These are phyloP conservation scores for Xylaria hypoxylon DNA, from an alignment of 2,329 filamentous ascomycete species.

Conservation along the genomic window DNA sequence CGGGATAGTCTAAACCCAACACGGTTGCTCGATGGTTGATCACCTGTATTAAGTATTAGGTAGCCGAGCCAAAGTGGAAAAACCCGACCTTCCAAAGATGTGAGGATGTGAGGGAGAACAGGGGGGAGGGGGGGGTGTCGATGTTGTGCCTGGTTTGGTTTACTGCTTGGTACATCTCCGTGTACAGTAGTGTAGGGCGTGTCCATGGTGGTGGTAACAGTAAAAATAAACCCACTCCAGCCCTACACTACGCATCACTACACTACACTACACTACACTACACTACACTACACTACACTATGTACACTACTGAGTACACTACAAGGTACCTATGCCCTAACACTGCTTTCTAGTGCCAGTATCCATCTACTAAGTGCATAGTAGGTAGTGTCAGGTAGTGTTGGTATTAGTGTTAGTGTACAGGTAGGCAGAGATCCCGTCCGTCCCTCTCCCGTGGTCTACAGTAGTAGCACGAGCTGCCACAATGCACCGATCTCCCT, in stretches of 20 bases:
- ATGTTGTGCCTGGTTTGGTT: constrained; percentile 31
- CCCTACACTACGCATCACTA: constrained; percentile 31
- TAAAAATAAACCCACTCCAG: constrained; percentile 30
- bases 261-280: background rate
- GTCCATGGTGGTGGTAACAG: background rate
- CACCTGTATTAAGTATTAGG: constrained; percentile 1
- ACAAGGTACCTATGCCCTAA: background rate
- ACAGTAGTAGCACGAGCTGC: background rate
- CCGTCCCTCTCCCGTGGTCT: no score
- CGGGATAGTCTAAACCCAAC: constrained; percentile 19
- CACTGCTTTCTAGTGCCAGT: no score
- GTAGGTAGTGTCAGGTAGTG: no score
- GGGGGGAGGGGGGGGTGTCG: background rate
- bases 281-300: background rate
- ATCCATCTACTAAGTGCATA: no score
- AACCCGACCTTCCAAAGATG: constrained; percentile 23
- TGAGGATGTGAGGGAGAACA: background rate
- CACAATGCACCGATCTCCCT: constrained; percentile 23
- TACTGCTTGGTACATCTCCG: background rate
- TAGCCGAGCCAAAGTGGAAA: constrained; percentile 36
- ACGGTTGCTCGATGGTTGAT: constrained; percentile 5
- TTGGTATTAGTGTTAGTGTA: no score
- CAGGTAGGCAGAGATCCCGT: background rate
- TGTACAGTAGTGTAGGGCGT: background rate
- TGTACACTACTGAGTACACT: background rate